Evolutionary conservation across 768 basidiomycete genomes (phyloP), one percentile per base, ranked within the genome.

Genomic region (Leccinum imitatum): DNA sequence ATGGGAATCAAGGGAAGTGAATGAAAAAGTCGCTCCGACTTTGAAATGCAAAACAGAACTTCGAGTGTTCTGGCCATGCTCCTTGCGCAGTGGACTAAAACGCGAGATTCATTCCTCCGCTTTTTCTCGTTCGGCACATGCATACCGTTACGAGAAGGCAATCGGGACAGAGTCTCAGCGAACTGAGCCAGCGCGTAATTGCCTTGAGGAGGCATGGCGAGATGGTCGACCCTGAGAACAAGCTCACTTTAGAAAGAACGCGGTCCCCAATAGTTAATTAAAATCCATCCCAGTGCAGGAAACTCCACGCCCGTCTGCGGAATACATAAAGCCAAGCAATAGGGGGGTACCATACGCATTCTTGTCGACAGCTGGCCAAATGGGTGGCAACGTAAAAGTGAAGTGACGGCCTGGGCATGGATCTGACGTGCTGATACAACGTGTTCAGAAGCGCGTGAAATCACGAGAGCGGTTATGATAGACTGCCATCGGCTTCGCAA

Each of bases 21-120:
- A 61, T 62, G 41, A 65, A 71, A 54, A 60, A 65, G 61, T 57
- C 62, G 59, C 64, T 67, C 64, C 71, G 71, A 64, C 62, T 71
- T 73, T 75, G 72, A 74, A 75, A 73, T 73, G 63, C 54, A 61
- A 67, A 17, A 64, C 54, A 71, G 71, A 65, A 62, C 70, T 71
- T 72, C 65, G 72, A 73, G 61, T 50, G 73, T 65, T 73, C 72
- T 72, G 58, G 72, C 65, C 73, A 71, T 73, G 72, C 73, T 59
- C 68, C 71, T 68, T 60, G 61, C 68, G 70, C 71, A 75, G 66
- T 63, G 62, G 66, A 55, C 59, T 15, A 62, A 70, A 73, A 72
- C 73, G 69, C 63, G 72, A 73, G 70, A 73, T 75, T 72, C 73
- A 75, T 73, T 70, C 70, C 64, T 66, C 67, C 63, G 69, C 65